Percentiles rank a stretch among this genome's conserved stretches.
These are phyloP conservation scores for Komagataella mondaviorum DNA, from an alignment of 805 yeast genomes.

Conservation along the genomic window DNA sequence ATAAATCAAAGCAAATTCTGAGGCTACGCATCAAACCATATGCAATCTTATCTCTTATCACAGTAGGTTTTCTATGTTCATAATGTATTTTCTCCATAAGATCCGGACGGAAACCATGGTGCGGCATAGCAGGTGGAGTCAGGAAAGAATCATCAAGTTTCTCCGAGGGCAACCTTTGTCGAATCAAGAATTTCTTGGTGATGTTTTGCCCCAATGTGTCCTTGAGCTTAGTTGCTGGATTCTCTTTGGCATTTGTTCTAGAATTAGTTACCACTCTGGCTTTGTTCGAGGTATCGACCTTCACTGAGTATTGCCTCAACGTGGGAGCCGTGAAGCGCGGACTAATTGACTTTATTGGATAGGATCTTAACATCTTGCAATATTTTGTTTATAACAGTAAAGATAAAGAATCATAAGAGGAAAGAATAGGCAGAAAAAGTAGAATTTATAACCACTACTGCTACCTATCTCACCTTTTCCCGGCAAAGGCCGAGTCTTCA, in stretches of 20 bases:
- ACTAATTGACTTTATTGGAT: background rate
- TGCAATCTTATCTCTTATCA: constrained; percentile 39
- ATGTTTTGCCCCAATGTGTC: background rate
- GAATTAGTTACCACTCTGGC: background rate
- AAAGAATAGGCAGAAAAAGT: background rate
- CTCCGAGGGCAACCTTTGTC: constrained; percentile 1
- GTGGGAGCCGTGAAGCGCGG: background rate
- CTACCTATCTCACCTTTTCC: background rate
- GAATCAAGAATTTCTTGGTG: background rate
- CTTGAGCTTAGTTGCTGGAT: background rate
- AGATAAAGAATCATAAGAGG: too few species aligned
- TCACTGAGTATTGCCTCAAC: background rate
- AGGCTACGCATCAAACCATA: constrained; percentile 27
- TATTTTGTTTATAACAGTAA: too few species aligned
- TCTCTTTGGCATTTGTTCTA: background rate
- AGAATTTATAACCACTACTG: background rate
- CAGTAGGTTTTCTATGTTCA: constrained; percentile 37
- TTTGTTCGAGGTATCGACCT: background rate
- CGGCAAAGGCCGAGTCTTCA: background rate
- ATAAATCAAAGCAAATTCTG: constrained; percentile 41
- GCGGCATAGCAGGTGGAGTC: constrained; percentile 24
- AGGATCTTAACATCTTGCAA: background rate
- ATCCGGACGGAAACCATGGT: constrained; percentile 22
- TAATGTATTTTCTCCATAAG: constrained; percentile 28
- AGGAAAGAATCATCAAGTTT: constrained; percentile 6